A percentile compares a stretch with the other conserved stretches of the same genome.
phyloP scores from a whole-genome alignment of 106 monocot genomes.

The Dendrobium officinale region DNA sequence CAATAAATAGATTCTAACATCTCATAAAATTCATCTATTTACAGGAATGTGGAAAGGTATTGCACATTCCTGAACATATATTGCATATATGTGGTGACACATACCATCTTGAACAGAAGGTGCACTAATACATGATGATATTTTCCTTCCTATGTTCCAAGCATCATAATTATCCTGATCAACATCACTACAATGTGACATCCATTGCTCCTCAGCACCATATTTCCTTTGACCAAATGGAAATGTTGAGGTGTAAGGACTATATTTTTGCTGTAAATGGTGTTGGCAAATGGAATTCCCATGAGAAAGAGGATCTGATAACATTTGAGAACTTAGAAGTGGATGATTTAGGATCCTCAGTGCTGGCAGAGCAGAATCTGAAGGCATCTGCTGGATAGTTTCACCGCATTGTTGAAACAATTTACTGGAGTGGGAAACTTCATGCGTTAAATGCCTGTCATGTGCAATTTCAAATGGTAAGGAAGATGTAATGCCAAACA shows the following conservation, averaged over 20 bases:
- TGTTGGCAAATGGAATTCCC: slow-evolving; percentile 28
- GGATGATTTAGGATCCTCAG: slow-evolving; percentile 32
- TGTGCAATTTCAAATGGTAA: slow-evolving; percentile 51
- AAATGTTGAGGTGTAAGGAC: slow-evolving; percentile 27
- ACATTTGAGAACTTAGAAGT: slow-evolving; percentile 24
- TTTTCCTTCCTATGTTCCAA: slow-evolving; percentile 34
- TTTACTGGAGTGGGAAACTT: slow-evolving; percentile 32
- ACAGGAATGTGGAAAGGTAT: not conserved
- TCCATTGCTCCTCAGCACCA: slow-evolving; percentile 37
- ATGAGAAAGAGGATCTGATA: slow-evolving; percentile 36
- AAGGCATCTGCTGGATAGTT: slow-evolving; percentile 39
- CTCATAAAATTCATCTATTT: not conserved
- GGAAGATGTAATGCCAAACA: slow-evolving; percentile 16
- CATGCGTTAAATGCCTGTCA: slow-evolving; percentile 35
- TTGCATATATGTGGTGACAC: slow-evolving; percentile 7
- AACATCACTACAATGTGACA: slow-evolving; percentile 27
- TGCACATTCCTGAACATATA: not conserved
- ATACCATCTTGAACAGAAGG: slow-evolving; percentile 60
- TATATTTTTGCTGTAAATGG: slow-evolving; percentile 40
- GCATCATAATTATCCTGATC: slow-evolving; percentile 34
- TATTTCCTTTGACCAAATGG: slow-evolving; percentile 33
- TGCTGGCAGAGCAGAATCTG: slow-evolving; percentile 22
- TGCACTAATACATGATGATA: slow-evolving; percentile 22
- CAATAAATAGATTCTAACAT: not conserved
- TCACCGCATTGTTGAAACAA: slow-evolving; percentile 51